phyloP scores from a whole-genome alignment of 2,329 filamentous ascomycete species.

The Myriosclerotinia scirpicola region DNA sequence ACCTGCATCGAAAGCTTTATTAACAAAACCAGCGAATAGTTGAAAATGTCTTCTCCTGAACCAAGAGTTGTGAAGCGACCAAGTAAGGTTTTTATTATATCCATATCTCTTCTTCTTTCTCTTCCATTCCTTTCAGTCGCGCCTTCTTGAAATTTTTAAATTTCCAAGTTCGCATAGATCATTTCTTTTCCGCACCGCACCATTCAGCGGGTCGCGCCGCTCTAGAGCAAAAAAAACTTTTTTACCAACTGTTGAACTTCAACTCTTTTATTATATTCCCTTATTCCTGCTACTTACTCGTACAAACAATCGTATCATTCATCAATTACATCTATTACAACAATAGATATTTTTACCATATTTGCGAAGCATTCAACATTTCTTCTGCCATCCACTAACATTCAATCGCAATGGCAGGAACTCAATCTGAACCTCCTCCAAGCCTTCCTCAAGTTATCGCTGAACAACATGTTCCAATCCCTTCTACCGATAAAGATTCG shows the following conservation, averaged over 20 bases:
- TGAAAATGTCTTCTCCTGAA: constrained; percentile 33
- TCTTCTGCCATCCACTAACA: constrained; percentile 31
- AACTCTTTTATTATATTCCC: background rate
- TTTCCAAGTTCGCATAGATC: background rate
- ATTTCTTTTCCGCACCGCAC: constrained; percentile 7
- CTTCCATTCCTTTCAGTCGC: background rate
- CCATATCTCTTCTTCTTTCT: background rate
- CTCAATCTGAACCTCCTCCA: constrained; percentile 91
- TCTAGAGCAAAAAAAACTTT: constrained; percentile 8
- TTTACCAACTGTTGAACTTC: constrained; percentile 1
- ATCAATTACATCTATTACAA: constrained; percentile 18
- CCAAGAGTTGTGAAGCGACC: constrained; percentile 36
- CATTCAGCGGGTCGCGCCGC: constrained; percentile 16
- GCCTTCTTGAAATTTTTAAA: background rate
- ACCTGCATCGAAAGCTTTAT: constrained; percentile 3
- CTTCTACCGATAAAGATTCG: constrained; percentile 83
- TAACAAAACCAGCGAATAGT: constrained; percentile 24
- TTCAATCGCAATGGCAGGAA: constrained; percentile 57
- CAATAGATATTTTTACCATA: background rate
- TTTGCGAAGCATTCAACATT: constrained; percentile 15
- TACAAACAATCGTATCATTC: background rate
- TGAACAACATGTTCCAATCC: constrained; percentile 84
- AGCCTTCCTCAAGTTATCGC: constrained; percentile 88
- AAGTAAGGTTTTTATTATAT: constrained; percentile 36
- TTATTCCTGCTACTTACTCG: constrained; percentile 8